phyloP scores from a whole-genome alignment of 805 yeast genomes.

The Ogataea degrootiae region DNA sequence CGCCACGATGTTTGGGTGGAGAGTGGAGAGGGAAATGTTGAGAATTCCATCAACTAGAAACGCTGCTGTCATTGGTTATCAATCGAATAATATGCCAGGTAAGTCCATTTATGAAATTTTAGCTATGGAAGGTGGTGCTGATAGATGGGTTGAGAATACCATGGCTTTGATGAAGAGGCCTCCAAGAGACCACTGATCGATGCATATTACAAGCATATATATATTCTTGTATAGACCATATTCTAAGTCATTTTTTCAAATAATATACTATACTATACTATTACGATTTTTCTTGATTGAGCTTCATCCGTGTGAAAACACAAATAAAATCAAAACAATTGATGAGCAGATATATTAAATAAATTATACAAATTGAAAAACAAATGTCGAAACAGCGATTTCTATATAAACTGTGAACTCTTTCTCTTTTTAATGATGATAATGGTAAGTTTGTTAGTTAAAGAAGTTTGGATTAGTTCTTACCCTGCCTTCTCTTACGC shows the following conservation, averaged over 20 bases:
- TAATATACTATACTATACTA: too few relatives aligned
- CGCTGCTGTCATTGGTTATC: conserved; percentile 77
- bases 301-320: too few relatives aligned
- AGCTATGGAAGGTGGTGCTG: conserved; percentile 81
- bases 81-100: conserved; percentile 21
- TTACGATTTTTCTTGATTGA: too few relatives aligned
- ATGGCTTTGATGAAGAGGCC: conserved; percentile 64
- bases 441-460: background rate
- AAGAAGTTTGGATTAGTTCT: conserved; percentile 22
- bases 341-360: too few relatives aligned
- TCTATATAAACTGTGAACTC: too few relatives aligned
- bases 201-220: background rate
- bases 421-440: background rate
- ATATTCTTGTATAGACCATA: background rate
- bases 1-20: conserved; percentile 74
- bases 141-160: conserved; percentile 82
- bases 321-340: too few relatives aligned
- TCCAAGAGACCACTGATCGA: conserved; percentile 60
- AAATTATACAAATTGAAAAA: too few relatives aligned
- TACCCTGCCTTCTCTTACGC: conserved; percentile 52
- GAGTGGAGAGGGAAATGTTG: conserved; percentile 76
- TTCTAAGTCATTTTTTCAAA: background rate
- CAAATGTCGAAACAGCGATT: too few relatives aligned
- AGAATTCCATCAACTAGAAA: conserved; percentile 93
- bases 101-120: conserved; percentile 55